These are phyloP conservation scores for Porpolomopsis calyptriformis DNA, from an alignment of 768 basidiomycete genomes.

Conservation along the genomic window DNA sequence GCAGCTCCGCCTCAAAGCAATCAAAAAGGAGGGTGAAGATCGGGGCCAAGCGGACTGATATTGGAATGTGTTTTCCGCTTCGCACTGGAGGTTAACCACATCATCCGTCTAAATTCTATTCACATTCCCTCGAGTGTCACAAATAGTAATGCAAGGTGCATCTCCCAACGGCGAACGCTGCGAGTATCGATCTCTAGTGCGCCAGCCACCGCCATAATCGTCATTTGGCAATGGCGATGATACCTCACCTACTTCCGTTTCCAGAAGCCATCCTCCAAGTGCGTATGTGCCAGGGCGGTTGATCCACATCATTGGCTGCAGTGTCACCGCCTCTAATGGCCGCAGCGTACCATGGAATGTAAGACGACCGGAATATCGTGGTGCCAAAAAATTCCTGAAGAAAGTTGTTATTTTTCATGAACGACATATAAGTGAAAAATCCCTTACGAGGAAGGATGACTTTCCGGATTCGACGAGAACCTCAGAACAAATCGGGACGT, in stretches of 20 bases:
- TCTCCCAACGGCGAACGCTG: slow-evolving; percentile 23
- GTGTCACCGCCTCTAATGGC: slow-evolving; percentile 33
- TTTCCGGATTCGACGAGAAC: slow-evolving; percentile 22
- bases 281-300: slow-evolving; percentile 53
- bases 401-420: neutral
- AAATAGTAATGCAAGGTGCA: slow-evolving; percentile 23
- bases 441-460: slow-evolving; percentile 17
- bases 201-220: slow-evolving; percentile 7
- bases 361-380: slow-evolving; percentile 56
- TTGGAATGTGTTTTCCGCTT: slow-evolving; percentile 3
- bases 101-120: slow-evolving; percentile 1
- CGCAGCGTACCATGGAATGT: slow-evolving; percentile 50
- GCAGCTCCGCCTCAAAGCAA: slow-evolving; percentile 43
- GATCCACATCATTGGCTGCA: slow-evolving; percentile 49
- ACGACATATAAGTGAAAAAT: neutral
- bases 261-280: slow-evolving; percentile 58
- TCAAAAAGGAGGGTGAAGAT: slow-evolving; percentile 40
- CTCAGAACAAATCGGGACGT: slow-evolving; percentile 47
- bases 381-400: slow-evolving; percentile 33
- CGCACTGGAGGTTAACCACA: neutral
- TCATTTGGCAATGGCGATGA: slow-evolving; percentile 1
- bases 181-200: slow-evolving; percentile 25
- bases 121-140: slow-evolving; percentile 10
- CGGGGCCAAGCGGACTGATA: slow-evolving; percentile 23
- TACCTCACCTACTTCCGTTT: slow-evolving; percentile 48